Evolutionary conservation across 2,329 filamentous ascomycete species (phyloP), one percentile per base, ranked within the genome.

Genomic region (Xylariales sp.): DNA sequence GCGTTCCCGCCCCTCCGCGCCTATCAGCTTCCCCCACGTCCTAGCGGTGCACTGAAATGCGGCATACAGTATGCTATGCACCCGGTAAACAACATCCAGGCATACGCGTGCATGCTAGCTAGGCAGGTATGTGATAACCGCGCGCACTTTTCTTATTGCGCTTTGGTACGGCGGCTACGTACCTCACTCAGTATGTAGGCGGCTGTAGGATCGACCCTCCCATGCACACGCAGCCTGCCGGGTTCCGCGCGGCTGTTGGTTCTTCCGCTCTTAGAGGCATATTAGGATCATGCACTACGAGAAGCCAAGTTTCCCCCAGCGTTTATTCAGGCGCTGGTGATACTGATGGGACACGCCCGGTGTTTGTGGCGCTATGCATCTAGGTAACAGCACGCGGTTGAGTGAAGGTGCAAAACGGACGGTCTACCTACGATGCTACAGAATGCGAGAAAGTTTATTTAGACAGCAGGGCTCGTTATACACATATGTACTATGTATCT

Each of bases 211-310:
- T 52, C 34, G 23, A 23, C 12, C 36, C 36, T 48, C 57, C 8
- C 18, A 12, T 32, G 32, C 48, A 53, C 54, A 23, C 48, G 32
- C 28, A 18, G n/a, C 52, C 49, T 48, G 39, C 39, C 62, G 12
- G 48, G 56, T 54, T 68, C 62, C 66, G 66, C 66, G 66, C 66
- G 66, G 66, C 57, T 68, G 36, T 28, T 61, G 39, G 5, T 49
- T 57, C 52, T 64, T 65, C 56, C 53, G 62, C 18, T 39, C 39
- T 18, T 45, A 36, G 34, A 49, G n/a, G 32, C 41, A 23, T 39
- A 23, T 41, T 18, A 50, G 43, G 60, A 56, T 41, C 59, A 30
- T 62, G 59, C 50, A 32, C 39, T 18, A 18, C 41, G 32, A 30
- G 45, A 8, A 43, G 43, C 14, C 28, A 39, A 28, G 16, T 52